Base-by-base conservation (phyloP, 1,284 basidiomycete genomes). In the Ganoderma boninense region DNA sequence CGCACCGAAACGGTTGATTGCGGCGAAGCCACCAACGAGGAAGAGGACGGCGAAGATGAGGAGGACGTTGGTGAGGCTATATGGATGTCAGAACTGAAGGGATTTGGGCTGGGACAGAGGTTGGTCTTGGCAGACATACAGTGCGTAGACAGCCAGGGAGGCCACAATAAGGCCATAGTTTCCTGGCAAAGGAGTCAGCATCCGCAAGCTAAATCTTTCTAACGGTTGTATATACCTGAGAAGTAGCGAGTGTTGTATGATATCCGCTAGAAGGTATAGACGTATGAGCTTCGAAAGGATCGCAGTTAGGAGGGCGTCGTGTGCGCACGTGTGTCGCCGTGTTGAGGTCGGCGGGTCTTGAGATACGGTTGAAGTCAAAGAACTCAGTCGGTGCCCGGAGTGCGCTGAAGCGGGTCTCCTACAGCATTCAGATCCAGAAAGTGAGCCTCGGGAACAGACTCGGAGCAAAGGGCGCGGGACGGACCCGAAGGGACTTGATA, bases 221-320 rank as follows among this genome's bases (percentile, higher is more conserved):
- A 73, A 56, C n/a, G 4, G 7, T 8, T 16, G 13, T 8, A 64
- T 81, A 72, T 72, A 90, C 91, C 94, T 70, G 94, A 96, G 82
- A 96, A 97, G 83, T 96, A 96, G 68, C 94, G 92, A 57, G 96
- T 96, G 85, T 98, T 98, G 86, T 97, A 96, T 52, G 95, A 95
- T 88, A 97, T 94, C 71, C 96, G 90, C 94, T 95, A 78, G 59
- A 73, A 65, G 35, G 20, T 8, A 14, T 13, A 18, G 44, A 26
- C 7, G 54, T n/a, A 32, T 40, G 38, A 54, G 49, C 18, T 23
- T 23, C 38, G 59, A 23, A 40, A 23, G 60, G n/a, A 43, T 14
- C 16, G 5, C 35, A 6, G 20, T 13, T 18, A 18, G 60, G 60
- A 62, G 32, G 35, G 26, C 32, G 46, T 52, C 2, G 59, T 18